phyloP scores from a whole-genome alignment of 1,139 yeast species.

The Kurtzmaniella quercitrusa region DNA sequence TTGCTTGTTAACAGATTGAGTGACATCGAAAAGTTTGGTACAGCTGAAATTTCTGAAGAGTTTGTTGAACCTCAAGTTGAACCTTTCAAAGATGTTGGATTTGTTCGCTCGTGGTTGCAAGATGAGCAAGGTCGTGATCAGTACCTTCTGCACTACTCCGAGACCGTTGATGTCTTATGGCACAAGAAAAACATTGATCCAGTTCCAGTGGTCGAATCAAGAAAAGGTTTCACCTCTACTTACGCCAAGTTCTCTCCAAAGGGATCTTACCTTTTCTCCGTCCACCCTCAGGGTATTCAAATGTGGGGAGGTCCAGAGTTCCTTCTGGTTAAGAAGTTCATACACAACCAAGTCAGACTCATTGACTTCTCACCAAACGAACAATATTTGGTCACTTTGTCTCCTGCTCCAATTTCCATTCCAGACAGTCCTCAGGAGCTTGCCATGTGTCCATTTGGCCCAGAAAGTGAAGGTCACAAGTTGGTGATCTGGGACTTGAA shows the following conservation, averaged over 20 bases:
- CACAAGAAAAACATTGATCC: slow-evolving; percentile 73
- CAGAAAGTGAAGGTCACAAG: slow-evolving; percentile 89
- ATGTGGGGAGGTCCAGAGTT: slow-evolving; percentile 93
- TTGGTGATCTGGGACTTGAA: slow-evolving; percentile 90
- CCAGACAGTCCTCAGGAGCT: slow-evolving; percentile 67
- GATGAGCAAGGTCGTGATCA: slow-evolving; percentile 92
- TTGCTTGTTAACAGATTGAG: slow-evolving; percentile 76
- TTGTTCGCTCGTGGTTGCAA: slow-evolving; percentile 85
- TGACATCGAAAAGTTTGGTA: slow-evolving; percentile 81
- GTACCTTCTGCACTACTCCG: slow-evolving; percentile 73
- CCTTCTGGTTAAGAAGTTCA: slow-evolving; percentile 69
- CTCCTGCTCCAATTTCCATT: slow-evolving; percentile 74
- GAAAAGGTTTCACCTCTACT: slow-evolving; percentile 81
- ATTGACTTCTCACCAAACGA: slow-evolving; percentile 93
- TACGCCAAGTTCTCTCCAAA: slow-evolving; percentile 90
- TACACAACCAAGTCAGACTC: slow-evolving; percentile 86
- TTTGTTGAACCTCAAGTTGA: slow-evolving; percentile 71
- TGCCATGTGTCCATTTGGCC: slow-evolving; percentile 74
- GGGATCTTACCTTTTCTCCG: slow-evolving; percentile 83
- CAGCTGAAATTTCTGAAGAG: slow-evolving; percentile 59
- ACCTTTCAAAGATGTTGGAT: slow-evolving; percentile 71
- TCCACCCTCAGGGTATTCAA: slow-evolving; percentile 94
- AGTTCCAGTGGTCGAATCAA: slow-evolving; percentile 73
- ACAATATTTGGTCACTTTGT: slow-evolving; percentile 83
- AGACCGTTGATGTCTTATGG: slow-evolving; percentile 85